phyloP scores from a whole-genome alignment of 2,329 filamentous ascomycete genomes.

The Calcarisporium arbuscula region DNA sequence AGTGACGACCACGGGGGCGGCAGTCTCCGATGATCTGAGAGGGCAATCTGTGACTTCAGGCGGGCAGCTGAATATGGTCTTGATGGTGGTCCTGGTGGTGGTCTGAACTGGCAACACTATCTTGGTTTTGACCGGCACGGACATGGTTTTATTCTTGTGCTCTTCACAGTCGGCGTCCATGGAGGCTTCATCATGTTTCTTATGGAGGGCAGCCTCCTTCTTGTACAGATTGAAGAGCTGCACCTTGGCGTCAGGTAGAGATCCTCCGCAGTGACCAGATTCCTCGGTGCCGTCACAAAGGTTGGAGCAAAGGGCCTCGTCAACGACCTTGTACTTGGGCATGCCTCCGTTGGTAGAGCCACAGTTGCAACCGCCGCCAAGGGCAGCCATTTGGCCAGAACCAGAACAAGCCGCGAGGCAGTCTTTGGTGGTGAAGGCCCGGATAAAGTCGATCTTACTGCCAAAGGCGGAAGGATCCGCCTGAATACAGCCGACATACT shows the following conservation, averaged over 20 bases:
- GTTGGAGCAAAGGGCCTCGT: conserved; percentile 14
- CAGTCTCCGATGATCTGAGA: neutral
- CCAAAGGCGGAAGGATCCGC: conserved; percentile 13
- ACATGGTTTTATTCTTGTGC: conserved; percentile 1
- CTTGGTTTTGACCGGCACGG: neutral
- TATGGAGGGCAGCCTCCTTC: conserved; percentile 4
- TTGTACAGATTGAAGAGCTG: conserved; percentile 13
- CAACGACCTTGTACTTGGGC: no score
- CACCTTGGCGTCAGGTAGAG: conserved; percentile 3
- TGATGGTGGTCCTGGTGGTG: conserved; percentile 6
- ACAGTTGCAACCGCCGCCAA: conserved; percentile 18
- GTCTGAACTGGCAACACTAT: no score
- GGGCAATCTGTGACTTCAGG: conserved; percentile 53
- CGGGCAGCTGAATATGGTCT: conserved; percentile 34
- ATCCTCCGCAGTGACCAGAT: conserved; percentile 20
- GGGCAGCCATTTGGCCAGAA: conserved; percentile 15
- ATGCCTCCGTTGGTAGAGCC: conserved; percentile 10
- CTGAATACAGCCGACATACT: conserved; percentile 23
- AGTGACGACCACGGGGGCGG: neutral
- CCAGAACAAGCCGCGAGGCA: conserved; percentile 15
- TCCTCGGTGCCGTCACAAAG: conserved; percentile 13
- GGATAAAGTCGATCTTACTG: conserved; percentile 8
- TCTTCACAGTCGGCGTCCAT: conserved; percentile 2
- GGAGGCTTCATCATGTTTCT: neutral
- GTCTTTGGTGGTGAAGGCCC: conserved; percentile 12